Conservation (phyloP, 129 eudicot genomes). For the Artemisia argyi region DNA sequence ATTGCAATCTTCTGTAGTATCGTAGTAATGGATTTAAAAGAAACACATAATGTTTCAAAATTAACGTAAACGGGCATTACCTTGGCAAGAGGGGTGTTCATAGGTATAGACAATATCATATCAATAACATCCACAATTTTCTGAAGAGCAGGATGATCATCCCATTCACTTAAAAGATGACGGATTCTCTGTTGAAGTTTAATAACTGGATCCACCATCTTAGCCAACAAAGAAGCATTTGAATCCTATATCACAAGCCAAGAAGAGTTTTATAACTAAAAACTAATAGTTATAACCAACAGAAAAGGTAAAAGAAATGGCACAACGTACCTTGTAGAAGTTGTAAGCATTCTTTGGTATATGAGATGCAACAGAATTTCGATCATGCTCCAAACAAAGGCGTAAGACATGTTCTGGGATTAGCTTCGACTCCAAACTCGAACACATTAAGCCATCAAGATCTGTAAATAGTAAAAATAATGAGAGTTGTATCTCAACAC, state of each 20-base stretch:
- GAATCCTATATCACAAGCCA: too few relatives aligned
- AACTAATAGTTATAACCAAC: conserved; percentile 30
- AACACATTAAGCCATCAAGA: conserved; percentile 52
- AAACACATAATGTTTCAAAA: too few relatives aligned
- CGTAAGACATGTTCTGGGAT: conserved; percentile 81
- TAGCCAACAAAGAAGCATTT: too few relatives aligned
- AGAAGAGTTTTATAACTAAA: too few relatives aligned
- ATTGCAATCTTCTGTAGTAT: too few relatives aligned
- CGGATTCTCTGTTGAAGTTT: conserved; percentile 43
- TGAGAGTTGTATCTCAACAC: conserved; percentile 12
- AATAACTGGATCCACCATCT: too few relatives aligned
- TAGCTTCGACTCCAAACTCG: conserved; percentile 66
- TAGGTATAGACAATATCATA: conserved; percentile 79
- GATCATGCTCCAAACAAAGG: conserved; percentile 79
- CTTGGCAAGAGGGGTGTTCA: conserved; percentile 88
- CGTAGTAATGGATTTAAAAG: too few relatives aligned
- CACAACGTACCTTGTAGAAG: conserved; percentile 67
- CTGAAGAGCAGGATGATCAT: conserved; percentile 82
- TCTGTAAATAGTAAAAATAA: conserved; percentile 38
- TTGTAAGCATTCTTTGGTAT: conserved; percentile 47
- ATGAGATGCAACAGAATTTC: conserved; percentile 32
- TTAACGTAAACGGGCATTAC: conserved; percentile 20
- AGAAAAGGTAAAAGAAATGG: conserved; percentile 12
- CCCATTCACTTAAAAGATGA: conserved; percentile 70
- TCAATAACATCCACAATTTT: conserved; percentile 76